A percentile compares a stretch with the other conserved stretches of the same genome.
Evolutionary conservation across 345 rosid species (phyloP).

Genomic region (Eutrema yunnanense): DNA sequence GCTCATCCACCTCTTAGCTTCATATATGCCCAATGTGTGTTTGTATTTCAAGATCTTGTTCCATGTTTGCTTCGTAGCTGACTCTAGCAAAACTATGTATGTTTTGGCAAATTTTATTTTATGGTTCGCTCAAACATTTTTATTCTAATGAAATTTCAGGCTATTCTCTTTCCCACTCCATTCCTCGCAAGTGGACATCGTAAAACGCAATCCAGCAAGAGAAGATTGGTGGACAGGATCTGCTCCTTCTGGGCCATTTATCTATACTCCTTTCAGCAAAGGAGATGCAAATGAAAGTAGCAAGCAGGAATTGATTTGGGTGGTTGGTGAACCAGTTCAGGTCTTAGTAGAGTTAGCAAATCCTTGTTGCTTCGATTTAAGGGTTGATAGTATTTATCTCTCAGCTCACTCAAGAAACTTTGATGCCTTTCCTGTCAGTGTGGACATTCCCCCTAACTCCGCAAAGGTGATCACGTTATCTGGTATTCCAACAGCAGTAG

Average conservation of each 20-base stretch:
- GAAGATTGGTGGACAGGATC: slow-evolving; percentile 99
- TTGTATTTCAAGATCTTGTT: slow-evolving; percentile 9
- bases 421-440: slow-evolving; percentile 89
- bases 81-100: neutral
- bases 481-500: slow-evolving; percentile 88
- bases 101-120: neutral
- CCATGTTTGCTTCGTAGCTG: slow-evolving; percentile 19
- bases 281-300: slow-evolving; percentile 67
- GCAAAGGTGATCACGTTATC: slow-evolving; percentile 94
- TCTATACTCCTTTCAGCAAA: slow-evolving; percentile 96
- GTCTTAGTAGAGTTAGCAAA: slow-evolving; percentile 98
- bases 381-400: slow-evolving; percentile 92
- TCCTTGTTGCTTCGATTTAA: slow-evolving; percentile 91
- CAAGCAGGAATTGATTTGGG: slow-evolving; percentile 88
- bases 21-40: slow-evolving; percentile 3
- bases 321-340: slow-evolving; percentile 97
- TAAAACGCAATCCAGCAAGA: slow-evolving; percentile 77
- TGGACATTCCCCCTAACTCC: slow-evolving; percentile 87
- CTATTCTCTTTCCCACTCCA: slow-evolving; percentile 82
- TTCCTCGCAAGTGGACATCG: slow-evolving; percentile 73
- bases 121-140: neutral
- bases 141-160: slow-evolving; percentile 37
- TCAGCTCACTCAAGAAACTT: slow-evolving; percentile 82
- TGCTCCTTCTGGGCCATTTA: slow-evolving; percentile 98
- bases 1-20: neutral